These are phyloP conservation scores for Mycena capillaripes DNA, from an alignment of 768 basidiomycete genomes.

Conservation along the genomic window DNA sequence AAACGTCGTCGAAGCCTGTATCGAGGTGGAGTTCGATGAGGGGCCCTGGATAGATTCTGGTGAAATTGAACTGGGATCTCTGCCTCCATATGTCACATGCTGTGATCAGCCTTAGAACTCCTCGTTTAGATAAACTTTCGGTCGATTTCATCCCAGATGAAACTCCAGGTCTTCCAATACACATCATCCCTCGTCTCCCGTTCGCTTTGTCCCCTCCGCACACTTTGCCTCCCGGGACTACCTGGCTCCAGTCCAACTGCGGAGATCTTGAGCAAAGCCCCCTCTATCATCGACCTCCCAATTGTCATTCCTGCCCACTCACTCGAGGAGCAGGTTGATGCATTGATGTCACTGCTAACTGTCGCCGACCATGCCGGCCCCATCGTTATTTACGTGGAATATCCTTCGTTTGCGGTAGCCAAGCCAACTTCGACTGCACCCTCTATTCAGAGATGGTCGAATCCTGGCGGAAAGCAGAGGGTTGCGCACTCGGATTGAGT, in stretches of 20 bases:
- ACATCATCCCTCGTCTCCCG: background rate
- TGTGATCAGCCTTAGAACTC: background rate
- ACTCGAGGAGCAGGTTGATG: no score
- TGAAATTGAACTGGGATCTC: background rate
- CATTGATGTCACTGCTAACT: no score
- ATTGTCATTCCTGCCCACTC: background rate
- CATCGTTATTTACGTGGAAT: no score
- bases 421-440: no score
- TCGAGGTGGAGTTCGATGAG: background rate
- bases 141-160: background rate
- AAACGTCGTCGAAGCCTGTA: conserved; percentile 8
- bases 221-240: background rate
- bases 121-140: background rate
- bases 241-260: no score
- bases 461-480: no score
- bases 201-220: background rate
- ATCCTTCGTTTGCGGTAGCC: no score
- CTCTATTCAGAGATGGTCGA: no score
- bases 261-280: background rate
- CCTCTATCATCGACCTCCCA: background rate
- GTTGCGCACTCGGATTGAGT: no score
- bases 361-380: no score
- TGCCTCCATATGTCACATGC: background rate
- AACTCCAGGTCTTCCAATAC: background rate
- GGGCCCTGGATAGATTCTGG: background rate